These are phyloP conservation scores for Gossypium longicalyx DNA, from an alignment of 345 rosid species.

Conservation along the genomic window DNA sequence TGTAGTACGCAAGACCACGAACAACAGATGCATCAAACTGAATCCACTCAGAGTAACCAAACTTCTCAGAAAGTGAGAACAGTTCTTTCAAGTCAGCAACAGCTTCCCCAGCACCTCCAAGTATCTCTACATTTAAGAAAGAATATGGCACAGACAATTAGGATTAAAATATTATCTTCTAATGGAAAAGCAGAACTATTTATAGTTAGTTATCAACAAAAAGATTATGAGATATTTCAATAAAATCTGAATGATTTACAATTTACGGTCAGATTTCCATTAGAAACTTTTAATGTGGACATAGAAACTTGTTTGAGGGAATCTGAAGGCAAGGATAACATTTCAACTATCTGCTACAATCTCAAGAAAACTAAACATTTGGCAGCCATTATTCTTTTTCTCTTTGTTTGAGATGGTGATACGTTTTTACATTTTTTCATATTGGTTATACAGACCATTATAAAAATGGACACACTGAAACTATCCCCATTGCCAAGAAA, in stretches of 20 bases:
- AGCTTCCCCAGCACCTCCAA: conserved; percentile 33
- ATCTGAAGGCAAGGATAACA: background rate
- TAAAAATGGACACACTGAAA: background rate
- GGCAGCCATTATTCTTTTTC: background rate
- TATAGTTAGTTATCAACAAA: background rate
- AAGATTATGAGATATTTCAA: background rate
- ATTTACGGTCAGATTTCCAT: background rate
- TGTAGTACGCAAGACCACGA: conserved; percentile 96
- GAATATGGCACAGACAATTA: conserved; percentile 6
- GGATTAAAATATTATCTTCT: background rate
- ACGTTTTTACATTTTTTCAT: background rate
- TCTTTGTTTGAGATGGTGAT: background rate
- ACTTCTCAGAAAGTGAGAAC: conserved; percentile 81
- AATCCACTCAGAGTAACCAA: conserved; percentile 89
- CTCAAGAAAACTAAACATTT: background rate
- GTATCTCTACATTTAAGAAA: conserved; percentile 44
- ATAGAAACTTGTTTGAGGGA: background rate
- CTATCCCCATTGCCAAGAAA: background rate
- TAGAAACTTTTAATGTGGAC: background rate
- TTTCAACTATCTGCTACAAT: background rate
- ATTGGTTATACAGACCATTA: background rate
- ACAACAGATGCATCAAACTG: conserved; percentile 96
- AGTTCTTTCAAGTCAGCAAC: conserved; percentile 69
- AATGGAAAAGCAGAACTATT: conserved; percentile 7
- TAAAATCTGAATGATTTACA: background rate